Evolutionary conservation across 371 early-diverging fungal genomes (phyloP), one percentile per base, ranked within the genome.

Genomic region (Blastocladiella emersonii): DNA sequence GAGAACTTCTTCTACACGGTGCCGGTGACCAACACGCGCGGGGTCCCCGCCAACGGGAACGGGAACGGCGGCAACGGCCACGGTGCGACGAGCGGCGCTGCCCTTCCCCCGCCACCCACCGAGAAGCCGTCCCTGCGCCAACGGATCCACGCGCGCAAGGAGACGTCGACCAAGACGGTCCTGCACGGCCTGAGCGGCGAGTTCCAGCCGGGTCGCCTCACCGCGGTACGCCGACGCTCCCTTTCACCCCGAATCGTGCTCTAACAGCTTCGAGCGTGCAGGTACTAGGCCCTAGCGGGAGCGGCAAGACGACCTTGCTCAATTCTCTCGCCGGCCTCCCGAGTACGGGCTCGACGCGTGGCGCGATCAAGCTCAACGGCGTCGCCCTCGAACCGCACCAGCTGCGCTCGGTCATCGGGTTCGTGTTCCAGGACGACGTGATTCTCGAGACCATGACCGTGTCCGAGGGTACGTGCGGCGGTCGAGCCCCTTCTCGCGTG

Each of bases 371-470:
- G 68, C 71, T 85, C 69, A 82, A 84, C 65, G 87, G 86, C 21
- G 78, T 82, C 63, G 57, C 67, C 25, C 30, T 61, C 10, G 57
- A 74, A 0, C 37, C 25, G 13, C 66, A 70, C 3, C 74, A 81
- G 34, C 76, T 90, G 60, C 82, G 83, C 3, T 74, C 75, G 10
- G 70, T 85, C 13, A 81, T 85, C 45, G 91, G 89, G 7, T 92
- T 85, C 67, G 90, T 91, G 5, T 85, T 86, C 70, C 91, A 92
- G 71, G 92, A 92, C 65, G 93, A 92, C 66, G 81, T 87, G 3
- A 83, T 92, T 69, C 77, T 90, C 34, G 75, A 87, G 4, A 89
- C 91, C 0, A 77, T 88, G 75, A 92, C 91, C 4, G 90, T 91
- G 0, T 76, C 81, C 39, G 92, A 92, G 63, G 86, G 88, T 12